Evolutionary conservation across 345 rosid genomes (phyloP).

Genomic region (Aurinia saxatilis): DNA sequence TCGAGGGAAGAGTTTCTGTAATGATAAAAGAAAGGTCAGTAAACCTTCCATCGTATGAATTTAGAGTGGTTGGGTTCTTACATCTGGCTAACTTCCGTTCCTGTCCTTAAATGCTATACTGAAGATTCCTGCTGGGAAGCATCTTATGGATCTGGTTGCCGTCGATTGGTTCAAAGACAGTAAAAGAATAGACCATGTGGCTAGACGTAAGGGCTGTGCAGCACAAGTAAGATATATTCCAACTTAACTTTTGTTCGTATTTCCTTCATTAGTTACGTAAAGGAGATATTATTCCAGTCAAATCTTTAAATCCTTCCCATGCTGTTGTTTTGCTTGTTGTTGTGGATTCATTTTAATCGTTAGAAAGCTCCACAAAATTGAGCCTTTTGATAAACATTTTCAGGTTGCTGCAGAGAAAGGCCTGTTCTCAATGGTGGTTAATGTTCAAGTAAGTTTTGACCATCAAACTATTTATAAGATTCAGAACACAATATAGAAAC

Average conservation of each 20-base stretch:
- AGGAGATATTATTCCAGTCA: background rate
- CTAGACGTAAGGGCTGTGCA: constrained; percentile 89
- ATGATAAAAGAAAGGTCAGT: constrained; percentile 73
- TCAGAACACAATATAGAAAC: background rate
- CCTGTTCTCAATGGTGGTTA: constrained; percentile 59
- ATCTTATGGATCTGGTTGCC: constrained; percentile 96
- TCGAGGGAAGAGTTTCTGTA: constrained; percentile 78
- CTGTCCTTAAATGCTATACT: background rate
- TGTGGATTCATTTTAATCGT: background rate
- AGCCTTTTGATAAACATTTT: constrained; percentile 7
- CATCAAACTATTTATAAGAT: background rate
- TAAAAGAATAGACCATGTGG: constrained; percentile 96
- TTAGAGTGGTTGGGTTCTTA: background rate
- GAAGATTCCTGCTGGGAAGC: constrained; percentile 93
- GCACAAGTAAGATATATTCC: constrained; percentile 57
- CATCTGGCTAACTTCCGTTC: constrained; percentile 8
- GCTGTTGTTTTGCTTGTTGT: background rate
- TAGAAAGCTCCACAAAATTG: background rate
- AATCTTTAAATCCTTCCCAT: background rate
- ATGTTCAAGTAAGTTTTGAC: constrained; percentile 58
- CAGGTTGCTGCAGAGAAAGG: constrained; percentile 75
- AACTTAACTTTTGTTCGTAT: background rate
- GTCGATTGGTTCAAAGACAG: constrained; percentile 99
- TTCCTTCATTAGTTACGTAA: background rate
- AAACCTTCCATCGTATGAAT: background rate